Conservation (phyloP, 163 green algal species). For the Volvox carteri region DNA sequence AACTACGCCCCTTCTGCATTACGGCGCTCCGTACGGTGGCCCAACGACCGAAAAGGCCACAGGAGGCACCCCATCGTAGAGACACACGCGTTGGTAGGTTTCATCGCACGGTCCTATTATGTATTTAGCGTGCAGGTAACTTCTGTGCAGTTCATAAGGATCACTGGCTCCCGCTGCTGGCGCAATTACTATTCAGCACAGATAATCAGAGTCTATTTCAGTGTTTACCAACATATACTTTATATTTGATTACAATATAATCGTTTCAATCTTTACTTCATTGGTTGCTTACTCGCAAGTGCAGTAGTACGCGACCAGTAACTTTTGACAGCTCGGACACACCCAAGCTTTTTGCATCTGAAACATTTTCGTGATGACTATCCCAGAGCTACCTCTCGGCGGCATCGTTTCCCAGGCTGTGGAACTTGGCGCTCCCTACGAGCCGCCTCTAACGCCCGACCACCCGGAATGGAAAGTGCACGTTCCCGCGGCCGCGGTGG, state of each 20-base stretch:
- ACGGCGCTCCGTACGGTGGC: not conserved
- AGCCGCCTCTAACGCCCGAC: constrained; percentile 46
- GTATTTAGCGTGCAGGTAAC: too few relatives aligned
- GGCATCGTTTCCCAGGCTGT: constrained; percentile 44
- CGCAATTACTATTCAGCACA: too few relatives aligned
- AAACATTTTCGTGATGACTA: constrained; percentile 7
- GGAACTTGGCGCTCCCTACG: constrained; percentile 59
- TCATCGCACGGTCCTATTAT: too few relatives aligned
- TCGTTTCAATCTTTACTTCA: too few relatives aligned
- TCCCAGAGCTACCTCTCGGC: not conserved
- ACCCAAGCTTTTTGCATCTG: not conserved
- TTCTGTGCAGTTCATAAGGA: too few relatives aligned
- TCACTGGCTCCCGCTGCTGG: too few relatives aligned
- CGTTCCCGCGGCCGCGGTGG: constrained; percentile 50
- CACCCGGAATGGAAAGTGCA: constrained; percentile 59
- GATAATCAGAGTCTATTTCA: too few relatives aligned
- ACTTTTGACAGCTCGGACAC: not conserved
- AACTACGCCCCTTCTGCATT: not conserved
- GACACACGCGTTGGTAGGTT: too few relatives aligned
- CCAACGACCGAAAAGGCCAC: not conserved
- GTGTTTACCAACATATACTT: too few relatives aligned
- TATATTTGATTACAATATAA: too few relatives aligned
- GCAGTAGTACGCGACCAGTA: not conserved
- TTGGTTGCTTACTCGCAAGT: not conserved
- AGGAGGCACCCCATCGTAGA: not conserved